phyloP scores from a whole-genome alignment of 2,329 filamentous ascomycete genomes.

The Microcyclosporella mali region DNA sequence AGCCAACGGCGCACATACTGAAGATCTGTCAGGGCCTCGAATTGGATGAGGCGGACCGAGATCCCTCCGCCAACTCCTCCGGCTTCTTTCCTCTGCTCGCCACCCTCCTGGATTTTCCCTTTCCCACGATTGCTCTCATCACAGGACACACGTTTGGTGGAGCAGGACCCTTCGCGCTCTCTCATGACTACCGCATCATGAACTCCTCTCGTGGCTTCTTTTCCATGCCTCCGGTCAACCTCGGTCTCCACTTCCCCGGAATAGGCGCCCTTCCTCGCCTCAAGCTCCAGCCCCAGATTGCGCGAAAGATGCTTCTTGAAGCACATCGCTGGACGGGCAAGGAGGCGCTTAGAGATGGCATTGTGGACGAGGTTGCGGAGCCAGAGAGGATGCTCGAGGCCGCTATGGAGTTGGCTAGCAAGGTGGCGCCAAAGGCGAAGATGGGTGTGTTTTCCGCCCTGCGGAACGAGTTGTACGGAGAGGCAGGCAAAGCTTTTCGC shows the following conservation, averaged over 20 bases:
- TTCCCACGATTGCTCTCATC: conserved; percentile 43
- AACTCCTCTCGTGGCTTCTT: conserved; percentile 43
- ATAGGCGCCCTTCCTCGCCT: conserved; percentile 49
- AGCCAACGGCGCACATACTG: not conserved
- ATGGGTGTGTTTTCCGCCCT: conserved; percentile 49
- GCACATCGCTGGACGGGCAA: conserved; percentile 50
- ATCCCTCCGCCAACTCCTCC: conserved; percentile 31
- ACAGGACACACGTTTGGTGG: conserved; percentile 48
- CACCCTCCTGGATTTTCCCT: conserved; percentile 33
- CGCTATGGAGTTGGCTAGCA: conserved; percentile 41
- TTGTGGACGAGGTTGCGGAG: conserved; percentile 48
- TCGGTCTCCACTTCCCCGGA: conserved; percentile 51
- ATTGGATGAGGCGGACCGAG: conserved; percentile 31
- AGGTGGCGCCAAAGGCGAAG: conserved; percentile 38
- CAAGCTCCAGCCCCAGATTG: conserved; percentile 47
- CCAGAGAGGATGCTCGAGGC: conserved; percentile 45
- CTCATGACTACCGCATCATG: conserved; percentile 47
- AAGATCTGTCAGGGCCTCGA: conserved; percentile 27
- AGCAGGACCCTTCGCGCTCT: conserved; percentile 43
- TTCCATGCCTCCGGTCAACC: conserved; percentile 49
- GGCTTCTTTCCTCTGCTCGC: conserved; percentile 34
- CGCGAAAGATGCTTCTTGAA: conserved; percentile 51
- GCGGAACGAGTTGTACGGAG: conserved; percentile 49
- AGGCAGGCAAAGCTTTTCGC: conserved; percentile 47
- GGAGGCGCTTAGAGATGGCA: conserved; percentile 46